These are phyloP conservation scores for Solanum raphanifolium DNA, from an alignment of 257 asterid species.

Conservation along the genomic window DNA sequence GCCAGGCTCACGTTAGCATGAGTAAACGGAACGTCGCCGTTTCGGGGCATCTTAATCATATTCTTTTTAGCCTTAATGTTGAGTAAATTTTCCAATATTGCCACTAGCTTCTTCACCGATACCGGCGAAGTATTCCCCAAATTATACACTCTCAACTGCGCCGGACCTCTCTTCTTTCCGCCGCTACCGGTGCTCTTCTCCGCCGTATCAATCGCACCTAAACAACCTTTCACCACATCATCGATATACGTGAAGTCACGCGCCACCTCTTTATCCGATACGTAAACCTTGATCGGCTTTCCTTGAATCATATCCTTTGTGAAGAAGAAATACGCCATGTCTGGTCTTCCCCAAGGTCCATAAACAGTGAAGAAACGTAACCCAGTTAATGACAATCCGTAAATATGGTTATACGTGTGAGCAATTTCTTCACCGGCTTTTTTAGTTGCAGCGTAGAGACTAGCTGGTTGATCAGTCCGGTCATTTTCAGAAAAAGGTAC, in stretches of 20 bases:
- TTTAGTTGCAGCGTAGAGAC: constrained; percentile 90
- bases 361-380: constrained; percentile 78
- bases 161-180: constrained; percentile 76
- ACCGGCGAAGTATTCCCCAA: constrained; percentile 89
- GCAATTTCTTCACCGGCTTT: constrained; percentile 98
- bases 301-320: constrained; percentile 74
- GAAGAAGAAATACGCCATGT: constrained; percentile 93
- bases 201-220: constrained; percentile 90
- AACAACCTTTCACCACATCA: constrained; percentile 74
- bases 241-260: constrained; percentile 98
- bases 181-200: constrained; percentile 95
- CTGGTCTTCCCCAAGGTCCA: constrained; percentile 98
- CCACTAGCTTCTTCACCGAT: constrained; percentile 80
- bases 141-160: constrained; percentile 86
- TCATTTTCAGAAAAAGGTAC: constrained; percentile 72
- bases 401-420: constrained; percentile 76
- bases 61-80: constrained; percentile 58
- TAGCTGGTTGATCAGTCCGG: constrained; percentile 80
- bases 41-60: constrained; percentile 71
- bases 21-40: constrained; percentile 98
- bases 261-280: constrained; percentile 78
- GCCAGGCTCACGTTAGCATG: constrained; percentile 94
- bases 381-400: constrained; percentile 78
- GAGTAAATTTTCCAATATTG: constrained; percentile 54
- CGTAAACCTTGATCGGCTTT: constrained; percentile 56